Percentiles rank a stretch among this genome's conserved stretches.
Conservation (phyloP, 163 green algal genomes). For the Trebouxiophyceae sp. region DNA sequence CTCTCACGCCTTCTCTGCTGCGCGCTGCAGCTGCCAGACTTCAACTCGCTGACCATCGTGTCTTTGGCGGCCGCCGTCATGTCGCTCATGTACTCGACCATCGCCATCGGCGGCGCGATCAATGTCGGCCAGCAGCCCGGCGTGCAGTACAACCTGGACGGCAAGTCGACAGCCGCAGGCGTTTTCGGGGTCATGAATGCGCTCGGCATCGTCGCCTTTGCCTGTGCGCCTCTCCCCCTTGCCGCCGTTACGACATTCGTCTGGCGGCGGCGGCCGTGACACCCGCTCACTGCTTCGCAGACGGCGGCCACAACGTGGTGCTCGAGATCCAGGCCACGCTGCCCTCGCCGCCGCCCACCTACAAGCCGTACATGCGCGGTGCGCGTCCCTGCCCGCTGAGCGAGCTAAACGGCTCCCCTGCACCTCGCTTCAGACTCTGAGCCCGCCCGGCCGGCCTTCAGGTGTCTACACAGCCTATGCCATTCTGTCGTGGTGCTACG, state of each 20-base stretch:
- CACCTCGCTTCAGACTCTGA: too few species aligned
- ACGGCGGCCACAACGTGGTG: slow-evolving; percentile 20
- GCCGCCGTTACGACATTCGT: too few species aligned
- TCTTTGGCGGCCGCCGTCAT: slow-evolving; percentile 19
- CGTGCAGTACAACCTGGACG: slow-evolving; percentile 14
- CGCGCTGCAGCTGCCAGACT: slow-evolving; percentile 21
- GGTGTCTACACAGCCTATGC: slow-evolving; percentile 4
- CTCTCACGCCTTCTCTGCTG: too few species aligned
- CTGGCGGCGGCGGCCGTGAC: too few species aligned
- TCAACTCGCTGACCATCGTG: slow-evolving; percentile 14
- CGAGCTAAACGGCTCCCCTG: too few species aligned
- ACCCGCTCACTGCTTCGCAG: not conserved
- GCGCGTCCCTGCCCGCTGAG: too few species aligned
- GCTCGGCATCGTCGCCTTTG: slow-evolving; percentile 34
- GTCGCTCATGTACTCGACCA: slow-evolving; percentile 20
- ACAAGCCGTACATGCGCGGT: slow-evolving; percentile 5
- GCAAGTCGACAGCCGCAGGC: slow-evolving; percentile 1
- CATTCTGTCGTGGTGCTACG: slow-evolving; percentile 5
- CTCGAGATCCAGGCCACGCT: slow-evolving; percentile 29
- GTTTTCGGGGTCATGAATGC: slow-evolving; percentile 33
- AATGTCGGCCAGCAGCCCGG: slow-evolving; percentile 2
- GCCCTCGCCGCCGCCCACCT: slow-evolving; percentile 3
- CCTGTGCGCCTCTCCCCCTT: too few species aligned
- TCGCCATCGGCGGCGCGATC: slow-evolving; percentile 12
- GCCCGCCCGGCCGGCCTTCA: too few species aligned